Percentiles rank a stretch among this genome's conserved stretches.
These are phyloP conservation scores for Thelonectria olida DNA, from an alignment of 2,329 filamentous ascomycete genomes.

Conservation along the genomic window DNA sequence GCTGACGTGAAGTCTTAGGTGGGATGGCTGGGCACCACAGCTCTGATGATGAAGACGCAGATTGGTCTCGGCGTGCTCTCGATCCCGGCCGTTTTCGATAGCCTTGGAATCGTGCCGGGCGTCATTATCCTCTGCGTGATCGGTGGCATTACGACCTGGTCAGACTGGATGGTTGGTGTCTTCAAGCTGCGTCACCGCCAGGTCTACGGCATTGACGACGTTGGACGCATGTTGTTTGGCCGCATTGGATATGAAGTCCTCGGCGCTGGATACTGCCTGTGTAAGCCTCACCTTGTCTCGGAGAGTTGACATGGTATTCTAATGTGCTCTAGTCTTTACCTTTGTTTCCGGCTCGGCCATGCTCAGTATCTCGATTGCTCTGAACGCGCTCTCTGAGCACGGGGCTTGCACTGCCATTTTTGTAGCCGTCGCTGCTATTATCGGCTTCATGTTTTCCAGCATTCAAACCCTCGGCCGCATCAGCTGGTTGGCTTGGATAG, in stretches of 20 bases:
- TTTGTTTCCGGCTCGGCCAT: conserved; percentile 28
- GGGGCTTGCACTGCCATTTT: conserved; percentile 52
- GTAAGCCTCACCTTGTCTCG: conserved; percentile 27
- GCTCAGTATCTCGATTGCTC: conserved; percentile 48
- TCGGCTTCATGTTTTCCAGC: conserved; percentile 43
- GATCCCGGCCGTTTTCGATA: conserved; percentile 54
- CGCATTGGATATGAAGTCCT: conserved; percentile 53
- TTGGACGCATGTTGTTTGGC: conserved; percentile 57
- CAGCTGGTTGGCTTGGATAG: conserved; percentile 46
- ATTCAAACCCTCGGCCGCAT: conserved; percentile 45
- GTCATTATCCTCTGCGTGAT: conserved; percentile 52
- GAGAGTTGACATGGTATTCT: not conserved
- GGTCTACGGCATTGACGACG: conserved; percentile 63
- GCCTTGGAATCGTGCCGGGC: conserved; percentile 56
- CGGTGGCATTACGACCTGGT: conserved; percentile 56
- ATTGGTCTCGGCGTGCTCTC: conserved; percentile 56
- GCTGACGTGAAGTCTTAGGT: no score
- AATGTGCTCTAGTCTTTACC: not conserved
- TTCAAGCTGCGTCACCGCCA: conserved; percentile 60
- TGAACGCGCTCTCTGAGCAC: conserved; percentile 52
- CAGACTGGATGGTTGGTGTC: conserved; percentile 56
- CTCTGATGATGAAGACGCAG: conserved; percentile 57
- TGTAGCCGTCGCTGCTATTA: conserved; percentile 45
- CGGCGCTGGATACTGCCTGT: conserved; percentile 44
- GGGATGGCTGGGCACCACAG: conserved; percentile 53